Conservation (phyloP, 306 rosid genomes). For the Vicia villosa region DNA sequence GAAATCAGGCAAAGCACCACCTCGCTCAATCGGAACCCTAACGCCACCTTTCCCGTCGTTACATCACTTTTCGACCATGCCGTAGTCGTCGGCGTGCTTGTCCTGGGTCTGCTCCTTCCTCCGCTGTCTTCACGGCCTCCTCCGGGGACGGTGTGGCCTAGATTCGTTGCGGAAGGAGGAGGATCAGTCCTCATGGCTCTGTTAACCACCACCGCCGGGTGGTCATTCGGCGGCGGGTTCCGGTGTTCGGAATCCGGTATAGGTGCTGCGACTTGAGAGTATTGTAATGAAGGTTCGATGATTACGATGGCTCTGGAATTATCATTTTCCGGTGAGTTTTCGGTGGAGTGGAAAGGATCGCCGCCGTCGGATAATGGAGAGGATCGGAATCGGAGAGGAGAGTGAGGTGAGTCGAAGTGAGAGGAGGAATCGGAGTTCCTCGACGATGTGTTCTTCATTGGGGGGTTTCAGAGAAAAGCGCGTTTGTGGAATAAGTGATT, state of each 20-base stretch:
- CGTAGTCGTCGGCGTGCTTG: neutral
- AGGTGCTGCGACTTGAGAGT: conserved; percentile 48
- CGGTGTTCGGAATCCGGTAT: conserved; percentile 32
- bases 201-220: conserved; percentile 37
- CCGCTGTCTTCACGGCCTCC: conserved; percentile 1
- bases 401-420: conserved; percentile 61
- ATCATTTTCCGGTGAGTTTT: conserved; percentile 51
- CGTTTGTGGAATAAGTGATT: conserved; percentile 7
- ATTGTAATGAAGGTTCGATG: conserved; percentile 45
- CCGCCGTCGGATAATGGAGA: conserved; percentile 75
- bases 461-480: conserved; percentile 6
- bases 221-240: conserved; percentile 38
- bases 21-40: conserved; percentile 85
- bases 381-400: conserved; percentile 69
- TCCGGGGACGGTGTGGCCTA: conserved; percentile 37
- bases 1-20: conserved; percentile 79
- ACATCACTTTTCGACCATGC: conserved; percentile 45
- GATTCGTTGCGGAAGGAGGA: conserved; percentile 46
- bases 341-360: conserved; percentile 70
- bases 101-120: conserved; percentile 32
- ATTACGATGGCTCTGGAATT: conserved; percentile 64
- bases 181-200: conserved; percentile 53
- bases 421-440: conserved; percentile 57
- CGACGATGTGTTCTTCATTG: conserved; percentile 62
- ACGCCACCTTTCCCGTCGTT: conserved; percentile 61